These are phyloP conservation scores for Amanita jacksonii DNA, from an alignment of 768 basidiomycete genomes.

Conservation along the genomic window DNA sequence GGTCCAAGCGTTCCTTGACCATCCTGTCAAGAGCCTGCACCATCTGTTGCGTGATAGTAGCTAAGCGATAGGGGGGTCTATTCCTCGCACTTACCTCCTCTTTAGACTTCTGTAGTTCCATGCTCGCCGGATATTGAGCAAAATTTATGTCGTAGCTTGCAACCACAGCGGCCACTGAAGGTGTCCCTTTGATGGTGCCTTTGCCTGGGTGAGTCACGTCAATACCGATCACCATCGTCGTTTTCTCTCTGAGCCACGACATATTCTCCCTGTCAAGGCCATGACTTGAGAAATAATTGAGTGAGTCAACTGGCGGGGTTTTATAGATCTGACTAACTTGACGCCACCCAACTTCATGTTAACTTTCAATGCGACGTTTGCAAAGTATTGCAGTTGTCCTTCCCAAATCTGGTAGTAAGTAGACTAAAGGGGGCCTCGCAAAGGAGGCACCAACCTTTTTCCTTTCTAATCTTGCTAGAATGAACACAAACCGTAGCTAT, in stretches of 20 bases:
- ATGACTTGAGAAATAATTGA: conserved; percentile 23
- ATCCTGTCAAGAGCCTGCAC: conserved; percentile 56
- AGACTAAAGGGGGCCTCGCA: conserved; percentile 12
- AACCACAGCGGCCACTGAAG: conserved; percentile 81
- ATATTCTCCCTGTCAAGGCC: conserved; percentile 39
- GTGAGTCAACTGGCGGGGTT: conserved; percentile 5
- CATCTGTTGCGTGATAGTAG: conserved; percentile 46
- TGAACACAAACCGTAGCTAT: conserved; percentile 69
- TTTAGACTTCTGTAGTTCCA: conserved; percentile 62
- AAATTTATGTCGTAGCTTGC: conserved; percentile 57
- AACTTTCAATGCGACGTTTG: conserved; percentile 75
- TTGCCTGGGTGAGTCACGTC: conserved; percentile 78
- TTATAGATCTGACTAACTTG: conserved; percentile 38
- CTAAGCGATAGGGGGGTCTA: neutral
- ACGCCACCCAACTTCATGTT: conserved; percentile 79
- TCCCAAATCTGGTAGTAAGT: conserved; percentile 13
- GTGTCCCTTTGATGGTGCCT: conserved; percentile 63
- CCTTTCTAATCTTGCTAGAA: conserved; percentile 58
- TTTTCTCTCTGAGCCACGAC: conserved; percentile 45
- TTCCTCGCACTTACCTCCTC: conserved; percentile 48
- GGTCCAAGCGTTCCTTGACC: conserved; percentile 54
- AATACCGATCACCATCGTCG: conserved; percentile 79
- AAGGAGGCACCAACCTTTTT: conserved; percentile 35
- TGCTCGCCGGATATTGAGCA: conserved; percentile 65
- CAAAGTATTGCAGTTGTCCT: conserved; percentile 64